Evolutionary conservation across 768 basidiomycete genomes (phyloP).

Genomic region (Xerocomellus chrysenteron): DNA sequence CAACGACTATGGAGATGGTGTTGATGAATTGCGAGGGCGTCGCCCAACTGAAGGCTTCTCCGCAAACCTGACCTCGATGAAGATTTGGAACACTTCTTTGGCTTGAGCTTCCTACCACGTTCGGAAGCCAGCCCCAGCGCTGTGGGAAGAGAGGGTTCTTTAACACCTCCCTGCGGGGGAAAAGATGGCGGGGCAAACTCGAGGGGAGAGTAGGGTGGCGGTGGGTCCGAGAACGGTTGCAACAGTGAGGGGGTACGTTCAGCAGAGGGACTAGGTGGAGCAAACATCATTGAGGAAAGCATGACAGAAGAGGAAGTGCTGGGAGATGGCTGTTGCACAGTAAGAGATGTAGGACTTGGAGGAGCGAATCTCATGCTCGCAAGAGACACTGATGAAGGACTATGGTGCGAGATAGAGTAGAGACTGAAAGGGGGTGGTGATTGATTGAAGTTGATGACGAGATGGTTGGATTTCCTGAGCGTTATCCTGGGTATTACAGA

Average conservation of each 20-base stretch:
- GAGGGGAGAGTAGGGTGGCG: slow-evolving; percentile 31
- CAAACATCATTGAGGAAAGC: slow-evolving; percentile 32
- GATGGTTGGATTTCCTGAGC: background rate
- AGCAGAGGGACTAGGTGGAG: slow-evolving; percentile 25
- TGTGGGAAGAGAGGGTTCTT: slow-evolving; percentile 46
- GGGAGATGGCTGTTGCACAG: slow-evolving; percentile 8
- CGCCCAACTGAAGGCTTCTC: slow-evolving; percentile 72
- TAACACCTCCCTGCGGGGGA: background rate
- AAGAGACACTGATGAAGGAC: slow-evolving; percentile 24
- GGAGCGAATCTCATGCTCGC: slow-evolving; percentile 35
- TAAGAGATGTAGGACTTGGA: slow-evolving; percentile 23
- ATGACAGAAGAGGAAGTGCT: slow-evolving; percentile 15
- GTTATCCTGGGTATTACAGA: slow-evolving; percentile 1
- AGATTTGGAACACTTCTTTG: slow-evolving; percentile 29
- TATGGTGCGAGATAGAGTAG: slow-evolving; percentile 16
- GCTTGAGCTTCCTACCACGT: slow-evolving; percentile 25
- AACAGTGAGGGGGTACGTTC: slow-evolving; percentile 9
- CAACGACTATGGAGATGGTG: slow-evolving; percentile 67
- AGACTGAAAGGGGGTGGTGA: slow-evolving; percentile 18
- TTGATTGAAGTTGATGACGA: slow-evolving; percentile 18
- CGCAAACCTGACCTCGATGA: slow-evolving; percentile 71
- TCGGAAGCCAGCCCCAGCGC: slow-evolving; percentile 47
- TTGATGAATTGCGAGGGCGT: slow-evolving; percentile 56
- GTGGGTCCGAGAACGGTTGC: slow-evolving; percentile 24
- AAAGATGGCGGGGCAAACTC: slow-evolving; percentile 29